Base-by-base conservation (phyloP, 1,284 basidiomycete genomes). In the Sporisorium scitamineum region DNA sequence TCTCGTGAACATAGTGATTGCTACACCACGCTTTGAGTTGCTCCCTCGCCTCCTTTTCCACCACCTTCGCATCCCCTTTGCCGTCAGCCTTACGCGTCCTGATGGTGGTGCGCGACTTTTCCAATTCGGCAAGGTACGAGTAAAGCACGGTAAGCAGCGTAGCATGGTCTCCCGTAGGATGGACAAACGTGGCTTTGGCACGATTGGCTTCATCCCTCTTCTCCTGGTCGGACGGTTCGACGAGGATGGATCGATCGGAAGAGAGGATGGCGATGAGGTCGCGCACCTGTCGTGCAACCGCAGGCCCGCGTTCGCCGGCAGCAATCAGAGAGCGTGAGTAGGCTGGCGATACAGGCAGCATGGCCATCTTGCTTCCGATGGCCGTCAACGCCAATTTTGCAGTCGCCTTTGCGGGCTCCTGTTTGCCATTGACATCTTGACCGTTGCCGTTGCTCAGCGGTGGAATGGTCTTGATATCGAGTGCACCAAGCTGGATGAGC, bases 1-100 rank as follows among this genome's bases (percentile, higher is more conserved):
- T 78, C 34, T 82, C 68, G 57, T 79, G 76, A 3, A 85, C 70
- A n/a, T 29, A 78, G 56, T 85, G 78, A 24, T 74, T 69, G 32
- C 65, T 61, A 55, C 84, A 85, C 84, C 84, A 85, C 8, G 70
- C 76, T 31, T 62, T 88, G 57, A 91, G 86, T 5, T 87, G 88
- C 44, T 74, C 72, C 31, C 64, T 44, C 5, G 48, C 62, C 32
- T 74, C 68, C 55, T 59, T 64, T 14, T 67, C 61, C 1, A 53
- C 37, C 27, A 50, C 61, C n/a, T 68, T 75, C 3, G 26, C 22
- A 13, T 61, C 57, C 16, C 16, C 51, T 42, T 56, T 66, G 14
- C 41, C 37, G 4, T 70, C 58, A 8, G 11, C 16, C 22, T 61
- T 71, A 9, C 54, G 41, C 18, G 32, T 37, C 20, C 56, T 50